Evolutionary conservation across 768 basidiomycete species (phyloP).

Genomic region (Psilocybe azurescens): DNA sequence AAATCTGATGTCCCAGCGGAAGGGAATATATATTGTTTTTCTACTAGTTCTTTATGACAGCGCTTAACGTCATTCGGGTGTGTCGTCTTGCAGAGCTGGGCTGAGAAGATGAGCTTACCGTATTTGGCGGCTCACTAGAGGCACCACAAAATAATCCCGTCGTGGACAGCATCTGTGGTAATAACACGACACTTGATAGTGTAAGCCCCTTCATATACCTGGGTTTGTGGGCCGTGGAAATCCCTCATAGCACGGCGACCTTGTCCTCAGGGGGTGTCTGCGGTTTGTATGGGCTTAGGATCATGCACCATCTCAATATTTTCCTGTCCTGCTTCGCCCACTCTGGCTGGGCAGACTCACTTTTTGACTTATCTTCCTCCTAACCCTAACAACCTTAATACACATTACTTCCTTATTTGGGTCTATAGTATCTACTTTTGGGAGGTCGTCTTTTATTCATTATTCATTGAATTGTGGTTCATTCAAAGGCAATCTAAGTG

Average conservation of each 20-base stretch:
- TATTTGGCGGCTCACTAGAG: no score
- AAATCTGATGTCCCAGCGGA: no score
- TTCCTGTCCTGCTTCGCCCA: slow-evolving; percentile 74
- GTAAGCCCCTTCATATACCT: slow-evolving; percentile 56
- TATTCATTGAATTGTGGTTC: no score
- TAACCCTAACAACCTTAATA: slow-evolving; percentile 58
- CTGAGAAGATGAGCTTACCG: no score
- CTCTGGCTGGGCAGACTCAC: slow-evolving; percentile 61
- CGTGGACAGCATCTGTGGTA: no score
- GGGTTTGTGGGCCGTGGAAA: slow-evolving; percentile 63
- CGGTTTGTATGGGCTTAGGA: slow-evolving; percentile 74
- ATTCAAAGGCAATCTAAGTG: neutral
- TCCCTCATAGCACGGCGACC: slow-evolving; percentile 68
- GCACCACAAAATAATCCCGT: no score
- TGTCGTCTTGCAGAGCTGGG: no score
- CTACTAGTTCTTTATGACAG: no score
- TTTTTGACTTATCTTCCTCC: slow-evolving; percentile 33
- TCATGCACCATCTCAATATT: slow-evolving; percentile 85
- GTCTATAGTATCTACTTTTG: slow-evolving; percentile 3
- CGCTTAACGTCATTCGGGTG: no score
- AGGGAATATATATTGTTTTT: no score
- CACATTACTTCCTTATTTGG: neutral
- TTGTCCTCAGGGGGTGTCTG: slow-evolving; percentile 29
- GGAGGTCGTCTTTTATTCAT: no score
- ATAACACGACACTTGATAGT: slow-evolving; percentile 52